phyloP scores from a whole-genome alignment of 352 stramenopile species.

The Phytophthora tubulina region DNA sequence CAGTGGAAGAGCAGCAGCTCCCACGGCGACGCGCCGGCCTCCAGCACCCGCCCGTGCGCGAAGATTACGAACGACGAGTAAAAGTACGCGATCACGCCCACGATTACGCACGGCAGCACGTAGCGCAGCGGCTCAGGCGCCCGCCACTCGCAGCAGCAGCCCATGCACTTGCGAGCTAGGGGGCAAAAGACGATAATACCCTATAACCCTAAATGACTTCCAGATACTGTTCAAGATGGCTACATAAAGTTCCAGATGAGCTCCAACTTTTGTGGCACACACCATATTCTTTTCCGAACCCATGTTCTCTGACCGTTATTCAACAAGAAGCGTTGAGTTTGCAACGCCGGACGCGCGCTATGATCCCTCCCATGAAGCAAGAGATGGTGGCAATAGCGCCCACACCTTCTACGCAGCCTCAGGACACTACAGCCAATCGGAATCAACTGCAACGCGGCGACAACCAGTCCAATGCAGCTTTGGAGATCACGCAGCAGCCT shows the following conservation, averaged over 20 bases:
- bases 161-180: constrained; percentile 34
- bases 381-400: constrained; percentile 38
- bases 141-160: constrained; percentile 75
- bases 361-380: constrained; percentile 36
- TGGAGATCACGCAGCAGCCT: constrained; percentile 70
- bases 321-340: background rate
- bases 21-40: constrained; percentile 30
- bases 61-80: constrained; percentile 70
- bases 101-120: constrained; percentile 61
- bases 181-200: too few relatives aligned
- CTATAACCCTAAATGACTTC: too few relatives aligned
- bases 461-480: constrained; percentile 34
- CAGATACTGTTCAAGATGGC: too few relatives aligned
- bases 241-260: too few relatives aligned
- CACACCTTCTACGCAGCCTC: constrained; percentile 7
- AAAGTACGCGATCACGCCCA: constrained; percentile 66
- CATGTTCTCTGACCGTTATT: background rate
- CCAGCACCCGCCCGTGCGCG: constrained; percentile 59
- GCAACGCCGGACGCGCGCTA: background rate
- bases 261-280: too few relatives aligned
- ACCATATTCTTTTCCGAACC: constrained; percentile 4
- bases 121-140: constrained; percentile 62
- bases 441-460: background rate
- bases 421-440: background rate
- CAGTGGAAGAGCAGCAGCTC: constrained; percentile 68